A percentile compares a stretch with the other conserved stretches of the same genome.
phyloP scores from a whole-genome alignment of 306 rosid species.

The Erythrophleum fordii region DNA sequence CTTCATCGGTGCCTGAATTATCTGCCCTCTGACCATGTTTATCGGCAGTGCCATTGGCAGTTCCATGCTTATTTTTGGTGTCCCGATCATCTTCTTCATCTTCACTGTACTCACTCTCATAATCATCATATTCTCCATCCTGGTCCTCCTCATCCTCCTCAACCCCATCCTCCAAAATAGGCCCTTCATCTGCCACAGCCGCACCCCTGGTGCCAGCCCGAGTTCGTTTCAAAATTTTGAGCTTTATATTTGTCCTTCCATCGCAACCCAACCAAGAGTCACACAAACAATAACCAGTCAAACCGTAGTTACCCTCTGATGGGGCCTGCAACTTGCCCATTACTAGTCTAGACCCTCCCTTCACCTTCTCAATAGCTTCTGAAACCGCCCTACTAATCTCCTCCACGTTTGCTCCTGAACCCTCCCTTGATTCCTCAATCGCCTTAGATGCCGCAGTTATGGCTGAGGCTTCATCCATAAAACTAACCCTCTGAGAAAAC shows the following conservation, averaged over 20 bases:
- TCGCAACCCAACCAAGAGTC: slow-evolving; percentile 98
- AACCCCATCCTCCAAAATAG: slow-evolving; percentile 58
- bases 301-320: slow-evolving; percentile 80
- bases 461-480: slow-evolving; percentile 92
- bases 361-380: slow-evolving; percentile 87
- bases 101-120: slow-evolving; percentile 61
- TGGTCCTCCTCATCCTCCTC: slow-evolving; percentile 59
- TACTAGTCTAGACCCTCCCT: slow-evolving; percentile 78
- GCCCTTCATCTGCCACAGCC: slow-evolving; percentile 61
- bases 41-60: slow-evolving; percentile 48
- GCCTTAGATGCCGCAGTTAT: slow-evolving; percentile 88
- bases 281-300: slow-evolving; percentile 85
- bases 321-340: slow-evolving; percentile 94
- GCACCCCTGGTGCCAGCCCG: slow-evolving; percentile 83
- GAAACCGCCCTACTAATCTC: slow-evolving; percentile 75
- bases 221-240: slow-evolving; percentile 89
- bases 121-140: slow-evolving; percentile 58
- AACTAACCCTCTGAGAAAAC: slow-evolving; percentile 94
- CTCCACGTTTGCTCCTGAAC: slow-evolving; percentile 76
- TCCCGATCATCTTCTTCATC: slow-evolving; percentile 58
- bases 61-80: slow-evolving; percentile 48
- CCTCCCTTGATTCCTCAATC: slow-evolving; percentile 90
- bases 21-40: slow-evolving; percentile 48
- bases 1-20: slow-evolving; percentile 56
- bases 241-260: slow-evolving; percentile 67